phyloP scores from a whole-genome alignment of 179 eudicot species.

The Gypsophila paniculata region DNA sequence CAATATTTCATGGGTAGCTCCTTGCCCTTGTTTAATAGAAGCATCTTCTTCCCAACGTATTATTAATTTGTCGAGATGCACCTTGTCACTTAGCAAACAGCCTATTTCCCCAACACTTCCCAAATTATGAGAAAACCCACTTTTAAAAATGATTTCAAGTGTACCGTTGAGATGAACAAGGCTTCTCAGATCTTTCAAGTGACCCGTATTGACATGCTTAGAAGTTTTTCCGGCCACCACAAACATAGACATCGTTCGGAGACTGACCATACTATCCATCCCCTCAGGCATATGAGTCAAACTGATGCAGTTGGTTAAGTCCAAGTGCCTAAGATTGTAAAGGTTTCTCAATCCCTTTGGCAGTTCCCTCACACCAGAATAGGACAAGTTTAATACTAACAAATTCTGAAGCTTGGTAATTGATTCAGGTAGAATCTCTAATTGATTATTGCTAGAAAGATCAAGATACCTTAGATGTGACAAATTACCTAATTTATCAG shows the following conservation, averaged over 20 bases:
- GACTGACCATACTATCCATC: not conserved
- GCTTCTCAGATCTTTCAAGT: not conserved
- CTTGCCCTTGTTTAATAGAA: not conserved
- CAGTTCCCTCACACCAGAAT: not conserved
- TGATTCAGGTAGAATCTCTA: not conserved
- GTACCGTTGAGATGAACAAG: slow-evolving; percentile 10
- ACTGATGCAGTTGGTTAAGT: not conserved
- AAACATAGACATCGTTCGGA: not conserved
- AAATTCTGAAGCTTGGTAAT: slow-evolving; percentile 6
- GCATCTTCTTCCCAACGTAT: not conserved
- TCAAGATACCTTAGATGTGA: slow-evolving; percentile 22
- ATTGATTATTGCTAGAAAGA: not conserved
- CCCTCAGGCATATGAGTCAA: slow-evolving; percentile 13
- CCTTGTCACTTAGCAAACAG: not conserved
- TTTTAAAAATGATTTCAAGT: not conserved
- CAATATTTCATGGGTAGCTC: not conserved
- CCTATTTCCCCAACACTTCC: not conserved
- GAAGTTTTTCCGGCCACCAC: not conserved
- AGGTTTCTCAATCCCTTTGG: not conserved
- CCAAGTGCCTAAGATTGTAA: slow-evolving; percentile 14
- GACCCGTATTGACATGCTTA: not conserved
- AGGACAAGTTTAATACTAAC: not conserved
- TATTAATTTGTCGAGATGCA: not conserved
- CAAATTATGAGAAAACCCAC: not conserved
- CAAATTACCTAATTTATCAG: slow-evolving; percentile 3